Percentiles rank a stretch among this genome's conserved stretches.
These are phyloP conservation scores for Geranium brycei DNA, from an alignment of 345 rosid genomes.

Conservation along the genomic window DNA sequence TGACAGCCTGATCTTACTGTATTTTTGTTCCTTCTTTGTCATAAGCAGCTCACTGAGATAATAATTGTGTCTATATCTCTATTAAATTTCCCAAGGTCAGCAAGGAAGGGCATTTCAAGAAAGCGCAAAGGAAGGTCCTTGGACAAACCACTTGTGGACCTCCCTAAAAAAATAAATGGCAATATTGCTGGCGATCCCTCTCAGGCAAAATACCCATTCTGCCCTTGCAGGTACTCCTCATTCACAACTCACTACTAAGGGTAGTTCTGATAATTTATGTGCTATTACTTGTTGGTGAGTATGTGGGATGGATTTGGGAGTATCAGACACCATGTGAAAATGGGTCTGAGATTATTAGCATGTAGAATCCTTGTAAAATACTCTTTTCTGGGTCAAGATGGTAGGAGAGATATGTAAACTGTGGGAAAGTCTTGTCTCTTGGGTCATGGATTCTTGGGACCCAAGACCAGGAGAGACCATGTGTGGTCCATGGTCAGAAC, in stretches of 20 bases:
- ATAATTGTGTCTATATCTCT: neutral
- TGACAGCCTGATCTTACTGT: constrained; percentile 25
- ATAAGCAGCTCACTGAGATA: constrained; percentile 7
- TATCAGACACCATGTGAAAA: constrained; percentile 53
- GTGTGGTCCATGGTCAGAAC: too few species aligned
- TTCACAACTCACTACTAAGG: neutral
- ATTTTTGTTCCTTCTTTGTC: constrained; percentile 4
- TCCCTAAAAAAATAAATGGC: too few species aligned
- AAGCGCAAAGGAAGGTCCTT: constrained; percentile 16
- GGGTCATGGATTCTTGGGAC: too few species aligned
- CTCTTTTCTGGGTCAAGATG: constrained; percentile 12
- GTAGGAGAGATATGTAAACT: too few species aligned
- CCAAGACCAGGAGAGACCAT: too few species aligned
- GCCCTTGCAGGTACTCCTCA: too few species aligned
- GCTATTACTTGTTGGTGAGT: neutral
- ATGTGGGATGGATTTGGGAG: constrained; percentile 10
- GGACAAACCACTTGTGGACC: neutral
- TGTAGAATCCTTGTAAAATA: constrained; percentile 48
- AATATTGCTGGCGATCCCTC: too few species aligned
- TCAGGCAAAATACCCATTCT: too few species aligned
- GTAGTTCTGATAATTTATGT: neutral
- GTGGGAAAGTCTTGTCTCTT: too few species aligned
- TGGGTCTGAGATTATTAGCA: constrained; percentile 22
- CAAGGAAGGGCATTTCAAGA: too few species aligned
- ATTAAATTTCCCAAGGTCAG: neutral